Percentiles rank a stretch among this genome's conserved stretches.
Conservation (phyloP, 495 filamentous ascomycete species). For the Penicillium odoratum region DNA sequence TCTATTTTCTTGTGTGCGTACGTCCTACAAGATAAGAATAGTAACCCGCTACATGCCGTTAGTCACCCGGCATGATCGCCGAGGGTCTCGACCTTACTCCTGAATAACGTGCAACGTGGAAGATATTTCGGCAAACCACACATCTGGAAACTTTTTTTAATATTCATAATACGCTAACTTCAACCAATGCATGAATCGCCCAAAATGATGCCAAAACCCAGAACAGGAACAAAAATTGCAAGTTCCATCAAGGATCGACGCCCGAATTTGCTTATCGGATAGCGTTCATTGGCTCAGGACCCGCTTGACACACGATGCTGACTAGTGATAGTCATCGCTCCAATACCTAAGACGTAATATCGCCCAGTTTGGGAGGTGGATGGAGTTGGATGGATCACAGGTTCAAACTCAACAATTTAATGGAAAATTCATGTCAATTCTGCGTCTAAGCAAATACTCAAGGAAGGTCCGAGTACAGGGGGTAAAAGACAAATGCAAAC, state of each 20-base stretch:
- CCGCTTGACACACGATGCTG: slow-evolving; percentile 41
- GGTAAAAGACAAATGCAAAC: not conserved
- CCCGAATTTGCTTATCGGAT: slow-evolving; percentile 33
- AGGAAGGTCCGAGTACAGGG: not conserved
- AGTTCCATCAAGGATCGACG: slow-evolving; percentile 19
- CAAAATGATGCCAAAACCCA: slow-evolving; percentile 10
- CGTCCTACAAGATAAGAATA: not conserved
- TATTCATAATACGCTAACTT: not conserved
- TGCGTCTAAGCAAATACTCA: not conserved
- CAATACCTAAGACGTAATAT: slow-evolving; percentile 10
- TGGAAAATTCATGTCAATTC: not conserved
- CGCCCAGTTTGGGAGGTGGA: not conserved
- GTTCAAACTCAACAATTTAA: not conserved
- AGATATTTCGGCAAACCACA: not conserved
- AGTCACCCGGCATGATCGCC: not conserved
- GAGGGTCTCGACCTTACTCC: not conserved
- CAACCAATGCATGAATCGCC: not conserved
- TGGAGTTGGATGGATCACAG: not conserved
- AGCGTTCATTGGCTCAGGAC: slow-evolving; percentile 26
- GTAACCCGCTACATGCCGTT: not conserved
- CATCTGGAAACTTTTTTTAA: not conserved
- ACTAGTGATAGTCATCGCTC: slow-evolving; percentile 22
- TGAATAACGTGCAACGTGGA: not conserved
- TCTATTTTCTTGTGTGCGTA: not conserved
- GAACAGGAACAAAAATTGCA: slow-evolving; percentile 8